Evolutionary conservation across 108 stramenopile species (phyloP), one percentile per base, ranked within the genome.

Genomic region (Nannochloropsis granulata): DNA sequence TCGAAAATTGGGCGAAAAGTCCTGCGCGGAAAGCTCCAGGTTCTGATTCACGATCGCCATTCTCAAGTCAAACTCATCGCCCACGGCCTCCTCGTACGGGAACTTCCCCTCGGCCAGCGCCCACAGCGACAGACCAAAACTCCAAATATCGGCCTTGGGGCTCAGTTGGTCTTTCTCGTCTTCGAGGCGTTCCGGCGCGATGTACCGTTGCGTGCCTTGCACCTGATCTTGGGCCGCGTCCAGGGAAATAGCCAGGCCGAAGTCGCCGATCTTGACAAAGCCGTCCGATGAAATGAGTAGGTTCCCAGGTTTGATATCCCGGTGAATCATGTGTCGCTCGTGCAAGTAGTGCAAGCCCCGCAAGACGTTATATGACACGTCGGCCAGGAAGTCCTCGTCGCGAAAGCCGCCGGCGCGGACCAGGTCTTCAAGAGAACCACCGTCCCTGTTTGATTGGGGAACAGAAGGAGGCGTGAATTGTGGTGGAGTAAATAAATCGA

Each of bases 241-340:
- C n/a, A 71, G 56, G 10, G 56, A 71, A 5, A 71, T 10, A 14
- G 90, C 78, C 43, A 92, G 81, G 79, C 92, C 92, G 80, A 92
- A 93, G 79, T 93, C 92, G 44, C 84, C 79, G 44, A 93, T 44
- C 82, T 92, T 92, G 14, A 92, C 84, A 14, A 34, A 78, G 13
- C 91, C 92, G 13, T 78, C 21, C 13, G 24, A 25, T 45, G 79
- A 84, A 12, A 92, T 45, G 23, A 93, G 85, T 1, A 93, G 42
- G 83, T 93, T 93, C 16, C 85, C 89, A 13, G 93, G 93, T 86
- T 93, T 93, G 42, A 93, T 82, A 84, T 93, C 93, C 25, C 93
- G 91, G 81, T 93, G 93, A 9, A 93, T 84, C 44, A 92, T 91
- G 16, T 83, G 80, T n/a, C 44, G 42, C 19, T 45, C 44, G 83